Evolutionary conservation across 805 yeast genomes (phyloP).

Genomic region (Myxozyma lipomycoides): DNA sequence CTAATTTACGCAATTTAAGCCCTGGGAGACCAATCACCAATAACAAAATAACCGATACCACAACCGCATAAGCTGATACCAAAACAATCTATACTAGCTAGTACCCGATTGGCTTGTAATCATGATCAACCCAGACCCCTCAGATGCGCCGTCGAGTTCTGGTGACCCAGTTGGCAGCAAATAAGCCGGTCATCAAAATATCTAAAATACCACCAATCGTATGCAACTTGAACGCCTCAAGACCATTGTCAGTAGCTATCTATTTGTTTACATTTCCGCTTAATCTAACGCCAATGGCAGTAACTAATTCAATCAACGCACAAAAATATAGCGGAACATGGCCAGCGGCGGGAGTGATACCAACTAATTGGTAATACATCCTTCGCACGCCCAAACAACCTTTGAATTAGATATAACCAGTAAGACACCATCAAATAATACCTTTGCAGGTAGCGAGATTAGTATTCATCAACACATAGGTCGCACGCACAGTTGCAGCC

Average conservation of each 20-base stretch:
- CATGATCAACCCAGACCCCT: conserved; percentile 79
- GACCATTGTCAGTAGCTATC: conserved; percentile 83
- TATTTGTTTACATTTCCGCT: conserved; percentile 37
- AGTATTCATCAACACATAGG: conserved; percentile 91
- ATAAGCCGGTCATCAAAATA: conserved; percentile 78
- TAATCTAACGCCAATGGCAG: conserved; percentile 26
- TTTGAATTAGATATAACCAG: conserved; percentile 66
- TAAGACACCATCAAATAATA: conserved; percentile 89
- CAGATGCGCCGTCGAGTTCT: conserved; percentile 58
- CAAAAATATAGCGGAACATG: conserved; percentile 89
- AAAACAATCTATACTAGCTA: conserved; percentile 78
- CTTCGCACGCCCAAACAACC: conserved; percentile 82
- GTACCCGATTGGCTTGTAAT: conserved; percentile 78
- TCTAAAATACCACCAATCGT: conserved; percentile 88
- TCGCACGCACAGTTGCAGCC: conserved; percentile 85
- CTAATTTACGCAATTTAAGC: conserved; percentile 73
- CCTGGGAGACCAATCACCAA: conserved; percentile 69
- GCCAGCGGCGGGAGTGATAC: conserved; percentile 96
- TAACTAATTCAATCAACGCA: conserved; percentile 71
- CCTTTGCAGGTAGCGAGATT: conserved; percentile 91
- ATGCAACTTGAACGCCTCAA: conserved; percentile 89
- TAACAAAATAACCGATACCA: conserved; percentile 65
- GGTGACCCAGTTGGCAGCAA: conserved; percentile 82
- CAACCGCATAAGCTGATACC: conserved; percentile 70
- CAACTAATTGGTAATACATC: conserved; percentile 93